Base-by-base conservation (phyloP, 202 grass and related monocot genomes). In the Musa balbisiana region DNA sequence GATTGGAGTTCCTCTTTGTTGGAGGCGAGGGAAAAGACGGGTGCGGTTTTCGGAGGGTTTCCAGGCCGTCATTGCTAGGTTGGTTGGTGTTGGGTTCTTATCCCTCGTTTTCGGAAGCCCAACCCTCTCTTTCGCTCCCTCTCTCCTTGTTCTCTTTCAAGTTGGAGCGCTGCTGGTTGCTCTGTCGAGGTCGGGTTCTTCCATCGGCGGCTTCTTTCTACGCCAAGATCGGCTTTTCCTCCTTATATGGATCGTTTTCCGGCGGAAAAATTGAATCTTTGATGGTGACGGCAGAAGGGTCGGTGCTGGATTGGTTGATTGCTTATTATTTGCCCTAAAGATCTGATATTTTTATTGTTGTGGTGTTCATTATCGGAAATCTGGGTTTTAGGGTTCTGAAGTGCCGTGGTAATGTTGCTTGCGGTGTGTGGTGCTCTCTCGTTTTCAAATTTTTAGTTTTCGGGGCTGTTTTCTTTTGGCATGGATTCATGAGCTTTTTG, bases 371-470 rank as follows among this genome's bases (percentile, higher is more conserved):
- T 5, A 43, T 43, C 33, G 33, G 33, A 4, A 43, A 43, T 43
- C 33, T 8, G 33, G 33, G 33, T 43, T 43, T 43, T 43, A 43
- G 33, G 33, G 33, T 43, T 43, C 33, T 43, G 33, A 43, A 43
- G 33, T 43, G 33, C 4, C 33, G 58, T n/a, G 5, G 12, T 62
- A 15, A 19, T 21, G 58, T 6, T 62, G 15, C n/a, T n/a, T 62
- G 58, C 20, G 58, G 58, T 62, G 12, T 62, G 58, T 62, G 58
- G 55, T 17, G 49, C 51, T 22, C 64, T 55, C 6, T 21, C 49
- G 26, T 83, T 51, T 51, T 71, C 51, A 55, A 22, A 62, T 79
- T 55, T 79, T 55, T 54, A 69, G 14, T 3, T 69, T 33, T 58
- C 73, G 29, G 51, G 11, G 8, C 11, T 15, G 21, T 76, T 73